Base-by-base conservation (phyloP, 2,329 filamentous ascomycete genomes). In the Hypoxylon sp. region DNA sequence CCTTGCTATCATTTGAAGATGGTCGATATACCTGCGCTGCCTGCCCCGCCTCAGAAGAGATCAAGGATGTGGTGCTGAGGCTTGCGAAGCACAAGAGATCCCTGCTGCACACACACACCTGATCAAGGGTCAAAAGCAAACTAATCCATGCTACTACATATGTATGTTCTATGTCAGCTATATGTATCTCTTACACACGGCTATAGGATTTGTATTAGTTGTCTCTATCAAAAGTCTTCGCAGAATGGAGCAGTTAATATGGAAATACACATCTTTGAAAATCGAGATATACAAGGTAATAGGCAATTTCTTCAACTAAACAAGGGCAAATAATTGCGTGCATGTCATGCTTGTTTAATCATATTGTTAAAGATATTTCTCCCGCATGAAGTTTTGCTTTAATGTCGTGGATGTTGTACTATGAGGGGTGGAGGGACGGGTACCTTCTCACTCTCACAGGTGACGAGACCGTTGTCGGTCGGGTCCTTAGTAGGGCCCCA, bases 121-220 rank as follows among this genome's bases (percentile, higher is more conserved):
- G 64, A 64, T 61, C 55, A 67, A 21, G 48, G 34, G 25, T 6
- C 27, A 51, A 58, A 46, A 65, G 61, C 61, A 64, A 64, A 64
- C 61, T 64, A 61, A 58, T 45, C 41, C 41, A 63, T 56, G 39
- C 48, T 19, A 41, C 37, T 19, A 39, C n/a, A 46, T n/a, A n/a
- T n/a, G n/a, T n/a, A n/a, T n/a, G n/a, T n/a, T n/a, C 34, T 39
- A 39, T 39, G 34, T 16, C 5, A 39, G 34, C n/a, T 16, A 39
- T 6, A n/a, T n/a, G 7, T 6, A 30, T n/a, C n/a, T 39, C 16
- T 16, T n/a, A 16, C n/a, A 39, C 29, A 41, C 27, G 53, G 47
- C 11, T 62, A 48, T 62, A 43, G 19, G 46, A 48, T 25, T 21
- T 30, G 21, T 45, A 16, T 55, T 55, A 32, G n/a, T 19, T 56